Evolutionary conservation across 2,329 filamentous ascomycete species (phyloP), one percentile per base, ranked within the genome.

Genomic region (Metarhizium humberi): DNA sequence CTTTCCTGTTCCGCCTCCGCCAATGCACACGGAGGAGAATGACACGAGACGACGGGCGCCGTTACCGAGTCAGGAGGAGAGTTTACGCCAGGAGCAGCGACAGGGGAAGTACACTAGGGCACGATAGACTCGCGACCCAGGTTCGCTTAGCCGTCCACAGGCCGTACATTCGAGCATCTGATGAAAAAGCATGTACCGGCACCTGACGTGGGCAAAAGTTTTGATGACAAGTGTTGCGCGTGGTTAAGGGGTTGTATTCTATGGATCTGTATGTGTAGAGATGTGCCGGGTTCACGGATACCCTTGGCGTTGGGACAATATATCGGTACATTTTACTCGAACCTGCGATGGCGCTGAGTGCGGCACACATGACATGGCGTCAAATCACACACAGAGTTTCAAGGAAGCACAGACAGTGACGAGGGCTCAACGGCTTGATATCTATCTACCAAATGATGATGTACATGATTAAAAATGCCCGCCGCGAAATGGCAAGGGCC

Each of bases 1-100:
- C 6, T 60, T 71, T 50, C 69, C 66, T 1, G 64, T 70, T 50
- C 69, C 71, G 32, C 75, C 67, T 56, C 75, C 65, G 59, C 73
- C 61, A 55, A 67, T 75, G 59, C 70, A 73, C 20, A 60, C 59
- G 43, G 63, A 65, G 5, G 66, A 70, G 56, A 63, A 68, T 63
- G 71, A 68, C 13, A 67, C 63, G 25, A 67, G 71, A 5, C 73
- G 83, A 18, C 78, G 87, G 58, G 88, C 80, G 6, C 90, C 88
- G 8, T 71, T 95, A 47, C 90, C 90, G 0, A 92, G 88, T 66
- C 90, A 95, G 71, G 84, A 88, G 66, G 90, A 94, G 67, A 92
- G 88, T 62, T 71, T 95, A 62, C 81, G 85, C 62, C 82, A 86
- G 69, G 88, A 92, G 70, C 90, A 92, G 75, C 80, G 79, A 55